phyloP scores from a whole-genome alignment of 2,329 filamentous ascomycete species.

The Alternaria sp. region DNA sequence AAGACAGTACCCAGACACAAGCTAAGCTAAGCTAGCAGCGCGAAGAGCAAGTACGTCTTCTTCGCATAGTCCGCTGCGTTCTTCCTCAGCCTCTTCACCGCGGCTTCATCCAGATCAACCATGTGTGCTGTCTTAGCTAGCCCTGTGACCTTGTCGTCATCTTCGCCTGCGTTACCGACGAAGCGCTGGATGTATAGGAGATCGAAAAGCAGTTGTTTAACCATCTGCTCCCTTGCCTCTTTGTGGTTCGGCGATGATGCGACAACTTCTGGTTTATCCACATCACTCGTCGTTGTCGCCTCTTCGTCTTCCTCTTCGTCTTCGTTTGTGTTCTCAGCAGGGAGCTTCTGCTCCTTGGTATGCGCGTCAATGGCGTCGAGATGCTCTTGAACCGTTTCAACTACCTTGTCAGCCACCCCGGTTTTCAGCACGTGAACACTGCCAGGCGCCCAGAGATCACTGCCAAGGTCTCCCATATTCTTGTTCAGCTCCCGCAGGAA shows the following conservation, averaged over 20 bases:
- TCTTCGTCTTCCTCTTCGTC: slow-evolving; percentile 5
- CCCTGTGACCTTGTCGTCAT: slow-evolving; percentile 11
- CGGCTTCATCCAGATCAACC: slow-evolving; percentile 59
- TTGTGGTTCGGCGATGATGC: slow-evolving; percentile 19
- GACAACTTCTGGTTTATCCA: slow-evolving; percentile 19
- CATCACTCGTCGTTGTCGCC: slow-evolving; percentile 5
- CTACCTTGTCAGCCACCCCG: slow-evolving; percentile 62
- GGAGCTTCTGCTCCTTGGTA: slow-evolving; percentile 15
- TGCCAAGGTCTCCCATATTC: slow-evolving; percentile 74
- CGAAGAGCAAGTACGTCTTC: slow-evolving; percentile 82
- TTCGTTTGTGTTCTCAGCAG: slow-evolving; percentile 14
- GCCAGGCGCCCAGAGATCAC: slow-evolving; percentile 80
- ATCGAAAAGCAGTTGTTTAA: slow-evolving; percentile 56
- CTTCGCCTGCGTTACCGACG: slow-evolving; percentile 16
- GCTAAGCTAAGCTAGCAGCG: slow-evolving; percentile 63
- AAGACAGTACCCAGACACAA: not conserved
- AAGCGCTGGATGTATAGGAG: slow-evolving; percentile 54
- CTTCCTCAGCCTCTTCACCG: slow-evolving; percentile 66
- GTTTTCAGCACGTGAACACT: slow-evolving; percentile 71
- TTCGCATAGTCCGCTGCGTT: slow-evolving; percentile 81
- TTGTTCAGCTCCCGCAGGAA: slow-evolving; percentile 72
- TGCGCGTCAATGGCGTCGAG: slow-evolving; percentile 43
- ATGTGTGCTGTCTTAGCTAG: slow-evolving; percentile 49
- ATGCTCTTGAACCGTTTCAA: slow-evolving; percentile 41
- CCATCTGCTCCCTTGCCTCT: slow-evolving; percentile 34